Base-by-base conservation (phyloP, 2,329 filamentous ascomycete species). In the Emergomyces orientalis region DNA sequence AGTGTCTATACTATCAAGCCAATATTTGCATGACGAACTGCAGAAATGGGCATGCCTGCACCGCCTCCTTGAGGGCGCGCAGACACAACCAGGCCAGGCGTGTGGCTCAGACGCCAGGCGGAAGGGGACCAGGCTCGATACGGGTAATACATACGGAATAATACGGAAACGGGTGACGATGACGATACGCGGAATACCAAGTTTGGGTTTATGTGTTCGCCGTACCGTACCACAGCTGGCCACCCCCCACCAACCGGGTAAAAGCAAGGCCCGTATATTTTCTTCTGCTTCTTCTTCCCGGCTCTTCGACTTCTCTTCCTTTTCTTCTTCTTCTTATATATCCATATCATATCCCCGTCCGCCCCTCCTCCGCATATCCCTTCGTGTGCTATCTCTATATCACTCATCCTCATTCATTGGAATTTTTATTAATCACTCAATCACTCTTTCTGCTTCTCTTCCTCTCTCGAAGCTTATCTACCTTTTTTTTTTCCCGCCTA, bases 291-390 rank as follows among this genome's bases (percentile, higher is more conserved):
- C 13, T 2, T 17, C 14, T 9, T n/a, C 9, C 14, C 27, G n/a
- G 14, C 61, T 61, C 57, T 59, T 64, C 61, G 64, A 66, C 65
- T 8, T 69, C 63, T 65, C 68, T 65, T 59, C 64, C 65, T 67
- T 66, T 67, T 68, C 64, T 65, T 63, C 64, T 59, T 58, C 61
- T 62, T 54, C 62, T 32, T 39, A 25, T 65, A 55, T 34, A 54
- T 27, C 30, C 5, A 59, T 65, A 51, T 55, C 66, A 57, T 65
- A 57, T 52, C 60, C 62, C 59, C 17, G 1, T 22, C 6, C 19
- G 6, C 62, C 52, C 8, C 22, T 17, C 43, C 43, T n/a, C 43
- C 19, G 19, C 25, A 2, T 30, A 32, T 52, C 27, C 25, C 17
- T 52, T 32, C 25, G 7, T 17, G 25, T 32, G 22, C 49, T 64